Base-by-base conservation (phyloP, 2,329 filamentous ascomycete species). In the Phoma sp. region DNA sequence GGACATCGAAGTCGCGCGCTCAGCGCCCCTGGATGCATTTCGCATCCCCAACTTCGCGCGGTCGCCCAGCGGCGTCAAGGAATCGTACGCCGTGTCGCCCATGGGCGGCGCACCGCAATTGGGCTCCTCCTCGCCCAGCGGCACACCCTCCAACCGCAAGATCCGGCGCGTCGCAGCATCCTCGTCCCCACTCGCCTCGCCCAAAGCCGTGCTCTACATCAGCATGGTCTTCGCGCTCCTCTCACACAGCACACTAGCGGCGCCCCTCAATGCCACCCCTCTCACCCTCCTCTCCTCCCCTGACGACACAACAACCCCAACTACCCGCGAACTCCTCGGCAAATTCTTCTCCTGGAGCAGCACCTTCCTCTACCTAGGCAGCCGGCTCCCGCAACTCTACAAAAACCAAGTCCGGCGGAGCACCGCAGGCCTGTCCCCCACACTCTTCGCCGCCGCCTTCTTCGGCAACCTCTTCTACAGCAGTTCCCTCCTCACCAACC, bases 401-500 rank as follows among this genome's bases (percentile, higher is more conserved):
- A 86, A 87, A 65, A 89, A 89, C 72, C 83, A 84, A 67, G 64
- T 76, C 45, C 83, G 86, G 43, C 83, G 83, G 65, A 87, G 84
- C 38, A 88, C 86, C 9, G 79, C 85, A 1, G 86, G 86, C 3
- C 80, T 89, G 7, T 85, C 81, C 0, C 85, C 86, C 0, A 74
- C 83, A 0, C 80, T 89, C 43, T 89, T 89, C 74, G 76, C 83
- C 35, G 86, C 86, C 4, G 86, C 86, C 3, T 89, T 89, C 68
- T 83, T 82, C 64, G 86, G 86, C 2, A 89, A 89, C 65, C 74
- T 87, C 37, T 88, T 88, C 76, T 89, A 89, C 75, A 86, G 84
- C 8, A 72, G 77, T 25, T 87, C 85, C 0, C 74, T 89, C 4
- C 70, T 86, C 30, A 82, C 85, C 2, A 89, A 88, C 65, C 86